phyloP scores from a whole-genome alignment of 2,329 filamentous ascomycete species.

The Fusarium mexicanum region DNA sequence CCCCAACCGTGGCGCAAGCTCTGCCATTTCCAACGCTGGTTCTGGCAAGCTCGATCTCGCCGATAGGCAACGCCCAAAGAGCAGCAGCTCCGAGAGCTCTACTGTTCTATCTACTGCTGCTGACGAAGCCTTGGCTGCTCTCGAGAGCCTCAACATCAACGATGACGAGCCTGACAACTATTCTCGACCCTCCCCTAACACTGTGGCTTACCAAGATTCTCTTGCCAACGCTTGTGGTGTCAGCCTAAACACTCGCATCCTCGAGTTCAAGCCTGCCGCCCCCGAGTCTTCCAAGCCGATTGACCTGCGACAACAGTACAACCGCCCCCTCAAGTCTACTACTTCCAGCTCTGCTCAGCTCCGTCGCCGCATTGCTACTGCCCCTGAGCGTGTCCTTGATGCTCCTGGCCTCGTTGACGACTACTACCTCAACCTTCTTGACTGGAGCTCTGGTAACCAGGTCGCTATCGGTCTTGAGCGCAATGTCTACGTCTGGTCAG shows the following conservation, averaged over 20 bases:
- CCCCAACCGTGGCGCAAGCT: slow-evolving; percentile 90
- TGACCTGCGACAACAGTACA: slow-evolving; percentile 97
- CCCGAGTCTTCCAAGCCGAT: slow-evolving; percentile 98
- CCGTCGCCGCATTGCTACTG: slow-evolving; percentile 90
- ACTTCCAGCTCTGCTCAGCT: slow-evolving; percentile 82
- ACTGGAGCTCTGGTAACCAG: slow-evolving; percentile 98
- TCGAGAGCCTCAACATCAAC: slow-evolving; percentile 80
- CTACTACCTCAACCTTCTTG: slow-evolving; percentile 98
- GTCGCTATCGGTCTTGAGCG: slow-evolving; percentile 97
- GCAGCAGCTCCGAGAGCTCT: slow-evolving; percentile 75
- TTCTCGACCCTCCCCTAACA: slow-evolving; percentile 84
- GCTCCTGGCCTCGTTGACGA: slow-evolving; percentile 96
- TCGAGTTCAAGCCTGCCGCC: slow-evolving; percentile 98
- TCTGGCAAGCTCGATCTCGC: slow-evolving; percentile 81
- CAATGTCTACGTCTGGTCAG: slow-evolving; percentile 98
- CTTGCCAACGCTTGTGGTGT: slow-evolving; percentile 92
- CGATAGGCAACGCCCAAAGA: slow-evolving; percentile 79
- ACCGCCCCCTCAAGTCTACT: slow-evolving; percentile 87
- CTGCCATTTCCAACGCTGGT: slow-evolving; percentile 83
- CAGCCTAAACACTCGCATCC: slow-evolving; percentile 91
- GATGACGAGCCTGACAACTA: slow-evolving; percentile 76
- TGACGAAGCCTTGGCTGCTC: slow-evolving; percentile 80
- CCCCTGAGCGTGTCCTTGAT: slow-evolving; percentile 94
- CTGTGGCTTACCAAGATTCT: slow-evolving; percentile 90
- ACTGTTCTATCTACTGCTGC: slow-evolving; percentile 79